These are phyloP conservation scores for Diaporthe longicolla DNA, from an alignment of 2,329 filamentous ascomycete species.

Conservation along the genomic window DNA sequence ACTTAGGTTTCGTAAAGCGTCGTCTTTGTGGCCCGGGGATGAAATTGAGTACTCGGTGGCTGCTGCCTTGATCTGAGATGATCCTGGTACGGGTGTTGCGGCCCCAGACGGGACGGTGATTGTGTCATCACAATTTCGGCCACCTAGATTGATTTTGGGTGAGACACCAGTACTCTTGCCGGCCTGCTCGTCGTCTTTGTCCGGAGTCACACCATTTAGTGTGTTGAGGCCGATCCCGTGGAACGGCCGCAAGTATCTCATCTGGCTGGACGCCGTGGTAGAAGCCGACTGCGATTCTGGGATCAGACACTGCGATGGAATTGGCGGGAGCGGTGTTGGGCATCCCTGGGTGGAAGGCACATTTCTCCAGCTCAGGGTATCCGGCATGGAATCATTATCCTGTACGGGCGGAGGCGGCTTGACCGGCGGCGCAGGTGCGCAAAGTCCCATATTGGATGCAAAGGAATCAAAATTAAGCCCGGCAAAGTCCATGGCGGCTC, in stretches of 20 bases:
- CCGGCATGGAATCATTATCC: conserved; percentile 61
- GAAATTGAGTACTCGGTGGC: not conserved
- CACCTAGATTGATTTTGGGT: conserved; percentile 44
- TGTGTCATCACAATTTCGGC: conserved; percentile 11
- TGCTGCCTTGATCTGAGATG: not conserved
- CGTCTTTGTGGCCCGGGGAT: conserved; percentile 43
- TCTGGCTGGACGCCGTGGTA: conserved; percentile 64
- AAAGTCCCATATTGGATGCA: conserved; percentile 51
- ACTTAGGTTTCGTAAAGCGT: conserved; percentile 61
- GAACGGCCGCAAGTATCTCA: conserved; percentile 68
- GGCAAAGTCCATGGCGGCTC: conserved; percentile 59
- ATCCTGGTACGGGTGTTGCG: conserved; percentile 28
- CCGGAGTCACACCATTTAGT: conserved; percentile 58
- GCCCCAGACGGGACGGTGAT: conserved; percentile 24
- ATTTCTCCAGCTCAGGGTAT: conserved; percentile 68
- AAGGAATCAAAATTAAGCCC: conserved; percentile 53
- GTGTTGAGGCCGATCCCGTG: conserved; percentile 69
- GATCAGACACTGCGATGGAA: conserved; percentile 65
- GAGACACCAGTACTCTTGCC: conserved; percentile 42
- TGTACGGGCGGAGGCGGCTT: conserved; percentile 31
- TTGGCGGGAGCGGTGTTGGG: conserved; percentile 57
- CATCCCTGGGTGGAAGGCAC: conserved; percentile 57
- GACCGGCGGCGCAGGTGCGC: conserved; percentile 41
- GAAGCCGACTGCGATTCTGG: conserved; percentile 66
- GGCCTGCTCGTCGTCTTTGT: conserved; percentile 52